These are phyloP conservation scores for Ogataea trehalophila DNA, from an alignment of 805 yeast genomes.

Conservation along the genomic window DNA sequence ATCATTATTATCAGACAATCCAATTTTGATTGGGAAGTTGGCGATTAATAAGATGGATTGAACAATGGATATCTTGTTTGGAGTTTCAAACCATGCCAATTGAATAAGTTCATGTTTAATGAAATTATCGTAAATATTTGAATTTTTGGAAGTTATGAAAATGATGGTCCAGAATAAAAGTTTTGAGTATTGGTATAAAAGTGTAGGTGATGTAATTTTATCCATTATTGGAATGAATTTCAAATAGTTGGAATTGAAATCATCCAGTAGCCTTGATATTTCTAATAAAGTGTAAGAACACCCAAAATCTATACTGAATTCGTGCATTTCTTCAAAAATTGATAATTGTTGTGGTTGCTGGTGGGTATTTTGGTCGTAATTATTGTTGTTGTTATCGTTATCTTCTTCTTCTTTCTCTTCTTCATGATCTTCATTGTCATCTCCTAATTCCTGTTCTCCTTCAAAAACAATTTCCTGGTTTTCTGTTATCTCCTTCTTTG, in stretches of 20 bases:
- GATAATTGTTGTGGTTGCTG: not conserved
- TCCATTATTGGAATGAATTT: constrained; percentile 24
- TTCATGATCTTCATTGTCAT: not conserved
- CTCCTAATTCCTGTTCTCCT: not conserved
- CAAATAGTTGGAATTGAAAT: constrained; percentile 20
- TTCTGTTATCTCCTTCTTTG: too few relatives aligned
- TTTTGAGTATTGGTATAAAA: constrained; percentile 15
- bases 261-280: constrained; percentile 3
- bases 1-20: not conserved
- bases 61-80: constrained; percentile 13
- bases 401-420: too few relatives aligned
- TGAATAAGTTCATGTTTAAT: constrained; percentile 14
- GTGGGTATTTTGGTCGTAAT: too few relatives aligned
- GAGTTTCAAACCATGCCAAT: constrained; percentile 12
- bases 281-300: constrained; percentile 1
- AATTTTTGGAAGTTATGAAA: constrained; percentile 16
- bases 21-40: constrained; percentile 22
- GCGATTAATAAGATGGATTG: constrained; percentile 24
- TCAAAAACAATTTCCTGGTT: too few relatives aligned
- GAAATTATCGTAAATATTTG: constrained; percentile 11
- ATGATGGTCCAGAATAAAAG: constrained; percentile 31
- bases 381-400: too few relatives aligned
- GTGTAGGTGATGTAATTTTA: constrained; percentile 18
- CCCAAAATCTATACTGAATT: not conserved
- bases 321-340: not conserved